phyloP scores from a whole-genome alignment of 768 basidiomycete genomes.

The Suillus subluteus region DNA sequence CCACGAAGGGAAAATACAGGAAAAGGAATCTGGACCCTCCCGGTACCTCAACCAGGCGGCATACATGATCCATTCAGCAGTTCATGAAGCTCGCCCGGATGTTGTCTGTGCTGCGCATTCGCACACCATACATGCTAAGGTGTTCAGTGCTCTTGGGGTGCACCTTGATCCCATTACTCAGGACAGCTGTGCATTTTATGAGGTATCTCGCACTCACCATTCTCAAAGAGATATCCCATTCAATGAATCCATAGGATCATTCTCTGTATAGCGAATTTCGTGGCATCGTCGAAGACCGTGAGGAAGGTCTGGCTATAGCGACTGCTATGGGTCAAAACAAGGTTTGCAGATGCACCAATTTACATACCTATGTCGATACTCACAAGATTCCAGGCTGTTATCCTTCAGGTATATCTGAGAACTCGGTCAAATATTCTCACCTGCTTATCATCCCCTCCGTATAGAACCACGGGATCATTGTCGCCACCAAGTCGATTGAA shows the following conservation, averaged over 20 bases:
- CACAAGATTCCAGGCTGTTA: conserved; percentile 21
- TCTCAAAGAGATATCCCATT: not conserved
- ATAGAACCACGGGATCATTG: conserved; percentile 33
- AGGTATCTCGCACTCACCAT: conserved; percentile 17
- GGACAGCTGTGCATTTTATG: conserved; percentile 38
- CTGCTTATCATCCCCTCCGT: not conserved
- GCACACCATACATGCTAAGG: conserved; percentile 40
- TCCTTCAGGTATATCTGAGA: conserved; percentile 20
- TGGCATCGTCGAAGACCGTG: conserved; percentile 38
- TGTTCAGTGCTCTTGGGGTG: conserved; percentile 39
- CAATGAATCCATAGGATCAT: conserved; percentile 25
- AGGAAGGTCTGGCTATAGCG: conserved; percentile 38
- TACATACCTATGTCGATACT: not conserved
- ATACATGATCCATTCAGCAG: conserved; percentile 41
- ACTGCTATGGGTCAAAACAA: conserved; percentile 28
- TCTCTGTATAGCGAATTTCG: conserved; percentile 35
- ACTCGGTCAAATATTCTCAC: not conserved
- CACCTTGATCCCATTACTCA: conserved; percentile 37
- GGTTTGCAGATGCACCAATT: conserved; percentile 13
- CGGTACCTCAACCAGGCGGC: conserved; percentile 40
- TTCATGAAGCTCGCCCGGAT: conserved; percentile 41
- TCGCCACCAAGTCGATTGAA: conserved; percentile 28
- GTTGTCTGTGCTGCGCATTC: conserved; percentile 39
- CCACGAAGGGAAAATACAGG: conserved; percentile 38
- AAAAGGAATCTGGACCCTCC: conserved; percentile 35